These are phyloP conservation scores for Ophiostoma montium DNA, from an alignment of 2,329 filamentous ascomycete genomes.

Conservation along the genomic window DNA sequence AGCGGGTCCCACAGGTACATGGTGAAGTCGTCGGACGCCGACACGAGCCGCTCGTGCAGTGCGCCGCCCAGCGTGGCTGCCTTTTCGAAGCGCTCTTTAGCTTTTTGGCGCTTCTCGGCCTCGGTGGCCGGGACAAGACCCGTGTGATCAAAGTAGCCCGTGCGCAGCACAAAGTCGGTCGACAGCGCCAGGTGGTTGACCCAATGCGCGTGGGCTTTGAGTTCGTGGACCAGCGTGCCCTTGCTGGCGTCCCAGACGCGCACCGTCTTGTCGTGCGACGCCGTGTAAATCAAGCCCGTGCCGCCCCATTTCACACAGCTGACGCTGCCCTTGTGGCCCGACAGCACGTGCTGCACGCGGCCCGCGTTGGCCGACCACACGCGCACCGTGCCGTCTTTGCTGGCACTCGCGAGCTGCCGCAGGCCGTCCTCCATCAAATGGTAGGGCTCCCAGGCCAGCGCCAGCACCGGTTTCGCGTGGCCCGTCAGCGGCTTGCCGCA, in stretches of 20 bases:
- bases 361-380: slow-evolving; percentile 75
- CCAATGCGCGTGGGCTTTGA: slow-evolving; percentile 70
- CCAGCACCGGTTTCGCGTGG: slow-evolving; percentile 80
- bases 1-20: slow-evolving; percentile 91
- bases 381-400: slow-evolving; percentile 77
- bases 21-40: slow-evolving; percentile 79
- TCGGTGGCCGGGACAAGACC: slow-evolving; percentile 48
- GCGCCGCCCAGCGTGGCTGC: slow-evolving; percentile 64
- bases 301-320: slow-evolving; percentile 92
- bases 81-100: slow-evolving; percentile 71
- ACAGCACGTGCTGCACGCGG: slow-evolving; percentile 66
- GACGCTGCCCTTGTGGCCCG: slow-evolving; percentile 78
- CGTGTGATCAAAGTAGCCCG: slow-evolving; percentile 75
- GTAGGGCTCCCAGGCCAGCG: slow-evolving; percentile 84
- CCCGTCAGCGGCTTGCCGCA: slow-evolving; percentile 62
- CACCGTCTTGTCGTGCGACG: slow-evolving; percentile 82
- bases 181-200: slow-evolving; percentile 91
- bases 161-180: slow-evolving; percentile 79
- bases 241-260: slow-evolving; percentile 76
- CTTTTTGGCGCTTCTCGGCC: slow-evolving; percentile 59
- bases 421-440: slow-evolving; percentile 65
- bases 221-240: slow-evolving; percentile 66
- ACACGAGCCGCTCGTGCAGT: slow-evolving; percentile 72
- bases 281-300: slow-evolving; percentile 69
- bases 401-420: slow-evolving; percentile 69